Base-by-base conservation (phyloP, 202 grass and related monocot genomes). In the Panicum virgatum region DNA sequence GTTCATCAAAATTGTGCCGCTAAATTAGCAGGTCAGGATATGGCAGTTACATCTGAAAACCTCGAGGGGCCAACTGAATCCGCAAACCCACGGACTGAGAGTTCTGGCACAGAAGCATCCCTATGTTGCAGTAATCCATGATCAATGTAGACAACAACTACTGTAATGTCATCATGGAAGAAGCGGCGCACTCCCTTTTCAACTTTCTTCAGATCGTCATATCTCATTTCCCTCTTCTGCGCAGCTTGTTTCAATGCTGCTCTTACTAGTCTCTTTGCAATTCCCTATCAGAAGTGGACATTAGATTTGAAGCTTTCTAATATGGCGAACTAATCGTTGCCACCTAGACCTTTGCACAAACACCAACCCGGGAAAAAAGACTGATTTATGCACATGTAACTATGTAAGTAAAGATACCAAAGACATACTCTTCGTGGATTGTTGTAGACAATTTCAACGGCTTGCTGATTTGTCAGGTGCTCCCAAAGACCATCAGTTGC, bases 121-220 rank as follows among this genome's bases (percentile, higher is more conserved):
- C 72, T 75, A 42, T 61, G 73, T 58, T 67, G 64, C 63, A 91
- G 72, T 43, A 81, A 77, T 32, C 80, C 83, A 62, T 98, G 92
- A 78, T 98, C 88, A 60, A 98, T 91, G 73, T 89, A 98, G 62
- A 98, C 53, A 5, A 98, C 92, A 4, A 94, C 80, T 25, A 94
- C 95, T 13, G 96, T 98, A 58, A 98, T 96, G 81, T 96, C 96
- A 62, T 98, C 96, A 46, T 98, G 96, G 77, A 98, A 98, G 83
- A 88, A 98, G 30, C 92, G 92, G 27, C 91, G 96, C 18, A 98
- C 88, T 22, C 92, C 96, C 84, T 98, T 98, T 62, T 96, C 92
- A 62, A 98, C 87, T 87, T 90, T 91, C 80, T 91, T 93, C 34
- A 98, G 90, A 87, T 96, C 96, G 40, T 85, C 84, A 60, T 96